Percentiles rank a stretch among this genome's conserved stretches.
Evolutionary conservation across 2,329 filamentous ascomycete species (phyloP).

Genomic region (Botrytis fragariae): DNA sequence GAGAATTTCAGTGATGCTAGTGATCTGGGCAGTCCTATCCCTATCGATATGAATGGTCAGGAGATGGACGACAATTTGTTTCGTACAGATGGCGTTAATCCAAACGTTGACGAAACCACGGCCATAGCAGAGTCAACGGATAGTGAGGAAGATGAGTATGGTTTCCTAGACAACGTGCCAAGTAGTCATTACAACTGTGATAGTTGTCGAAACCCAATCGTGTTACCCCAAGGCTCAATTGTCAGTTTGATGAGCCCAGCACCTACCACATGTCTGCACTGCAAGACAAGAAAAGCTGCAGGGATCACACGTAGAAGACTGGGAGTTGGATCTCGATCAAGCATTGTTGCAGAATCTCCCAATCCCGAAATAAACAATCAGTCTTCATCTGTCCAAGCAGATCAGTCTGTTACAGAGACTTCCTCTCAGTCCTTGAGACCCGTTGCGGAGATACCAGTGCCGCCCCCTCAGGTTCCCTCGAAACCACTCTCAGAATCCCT

Average conservation of each 20-base stretch:
- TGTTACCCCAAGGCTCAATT: not conserved
- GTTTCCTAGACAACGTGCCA: not conserved
- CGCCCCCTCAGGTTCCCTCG: not conserved
- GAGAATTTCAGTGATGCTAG: not conserved
- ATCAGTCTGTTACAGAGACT: not conserved
- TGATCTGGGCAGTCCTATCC: not conserved
- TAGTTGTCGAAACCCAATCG: conserved; percentile 8
- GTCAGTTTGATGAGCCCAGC: not conserved
- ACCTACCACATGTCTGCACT: not conserved
- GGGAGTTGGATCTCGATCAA: not conserved
- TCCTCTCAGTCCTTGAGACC: too few relatives aligned
- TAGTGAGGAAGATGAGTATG: conserved; percentile 1
- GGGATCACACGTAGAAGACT: not conserved
- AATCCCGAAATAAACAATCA: too few relatives aligned
- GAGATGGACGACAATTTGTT: not conserved
- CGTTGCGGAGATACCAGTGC: not conserved
- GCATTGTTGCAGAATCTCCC: not conserved
- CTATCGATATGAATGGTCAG: not conserved
- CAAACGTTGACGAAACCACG: not conserved
- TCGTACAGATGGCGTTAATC: not conserved
- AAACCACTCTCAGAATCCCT: not conserved
- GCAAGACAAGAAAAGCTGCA: not conserved
- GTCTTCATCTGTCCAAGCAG: not conserved
- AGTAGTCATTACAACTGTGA: conserved; percentile 7
- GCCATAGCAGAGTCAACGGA: not conserved